Evolutionary conservation across 2,329 filamentous ascomycete species (phyloP).

Genomic region (Pyrenochaeta sp.): DNA sequence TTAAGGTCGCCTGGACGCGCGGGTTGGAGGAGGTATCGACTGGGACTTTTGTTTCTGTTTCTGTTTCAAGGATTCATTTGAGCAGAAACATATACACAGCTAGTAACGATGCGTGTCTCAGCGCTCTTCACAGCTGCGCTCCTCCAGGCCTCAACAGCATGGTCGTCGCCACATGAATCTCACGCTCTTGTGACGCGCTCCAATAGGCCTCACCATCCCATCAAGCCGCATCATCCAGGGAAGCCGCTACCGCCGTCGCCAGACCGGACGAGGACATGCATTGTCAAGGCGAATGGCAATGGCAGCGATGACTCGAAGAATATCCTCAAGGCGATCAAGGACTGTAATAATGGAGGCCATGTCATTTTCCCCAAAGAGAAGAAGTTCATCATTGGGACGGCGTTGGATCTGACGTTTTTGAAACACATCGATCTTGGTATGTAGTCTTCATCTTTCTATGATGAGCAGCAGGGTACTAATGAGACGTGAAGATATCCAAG

Average conservation of each 20-base stretch:
- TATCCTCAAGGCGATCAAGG: conserved; percentile 63
- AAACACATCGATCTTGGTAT: conserved; percentile 67
- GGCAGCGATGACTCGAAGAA: conserved; percentile 59
- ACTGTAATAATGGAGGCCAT: conserved; percentile 69
- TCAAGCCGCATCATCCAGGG: conserved; percentile 46
- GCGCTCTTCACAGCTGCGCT: conserved; percentile 30
- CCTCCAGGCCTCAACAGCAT: conserved; percentile 33
- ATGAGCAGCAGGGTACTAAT: too few relatives aligned
- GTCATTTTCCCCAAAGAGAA: conserved; percentile 64
- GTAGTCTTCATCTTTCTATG: too few relatives aligned
- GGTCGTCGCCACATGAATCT: conserved; percentile 25
- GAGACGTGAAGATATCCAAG: conserved; percentile 59
- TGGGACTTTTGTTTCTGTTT: background rate
- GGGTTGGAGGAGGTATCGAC: conserved; percentile 7
- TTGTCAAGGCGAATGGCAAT: conserved; percentile 47
- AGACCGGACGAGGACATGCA: conserved; percentile 47
- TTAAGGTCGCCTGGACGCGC: conserved; percentile 17
- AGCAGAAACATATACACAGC: too few relatives aligned
- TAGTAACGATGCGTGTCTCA: conserved; percentile 34
- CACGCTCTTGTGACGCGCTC: conserved; percentile 17
- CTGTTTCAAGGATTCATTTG: too few relatives aligned
- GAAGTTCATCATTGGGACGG: conserved; percentile 68
- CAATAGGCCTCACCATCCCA: conserved; percentile 42
- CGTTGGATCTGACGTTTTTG: conserved; percentile 70
- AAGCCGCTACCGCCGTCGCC: conserved; percentile 45